phyloP scores from a whole-genome alignment of 2,329 filamentous ascomycete genomes.

The Penicillium sp. region DNA sequence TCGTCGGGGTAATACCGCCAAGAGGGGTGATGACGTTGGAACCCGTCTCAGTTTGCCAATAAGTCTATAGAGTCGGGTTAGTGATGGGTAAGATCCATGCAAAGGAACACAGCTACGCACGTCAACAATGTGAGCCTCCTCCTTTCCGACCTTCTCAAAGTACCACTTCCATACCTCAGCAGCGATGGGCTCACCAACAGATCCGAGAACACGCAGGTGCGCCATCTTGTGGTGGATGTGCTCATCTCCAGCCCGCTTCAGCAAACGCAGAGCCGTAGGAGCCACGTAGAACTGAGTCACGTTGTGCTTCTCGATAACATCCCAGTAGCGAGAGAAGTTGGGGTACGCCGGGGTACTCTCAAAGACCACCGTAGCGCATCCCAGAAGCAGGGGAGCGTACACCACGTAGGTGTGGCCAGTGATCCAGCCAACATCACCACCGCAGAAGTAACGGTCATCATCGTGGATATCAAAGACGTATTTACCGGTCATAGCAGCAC shows the following conservation, averaged over 20 bases:
- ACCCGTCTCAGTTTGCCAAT: constrained; percentile 99
- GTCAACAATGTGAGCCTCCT: constrained; percentile 91
- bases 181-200: constrained; percentile 96
- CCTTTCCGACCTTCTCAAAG: constrained; percentile 90
- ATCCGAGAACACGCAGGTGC: constrained; percentile 85
- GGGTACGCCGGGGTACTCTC: constrained; percentile 98
- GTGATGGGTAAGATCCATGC: background rate
- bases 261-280: constrained; percentile 85
- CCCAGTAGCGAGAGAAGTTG: constrained; percentile 98
- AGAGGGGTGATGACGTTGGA: constrained; percentile 95
- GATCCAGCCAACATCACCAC: constrained; percentile 98
- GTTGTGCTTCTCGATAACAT: constrained; percentile 92
- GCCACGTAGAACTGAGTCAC: constrained; percentile 99
- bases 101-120: constrained; percentile 62
- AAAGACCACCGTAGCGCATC: constrained; percentile 93
- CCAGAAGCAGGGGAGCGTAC: constrained; percentile 90
- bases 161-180: constrained; percentile 99
- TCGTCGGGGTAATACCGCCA: constrained; percentile 91
- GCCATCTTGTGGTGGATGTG: constrained; percentile 90
- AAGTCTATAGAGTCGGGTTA: constrained; percentile 66
- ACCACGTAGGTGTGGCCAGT: constrained; percentile 98
- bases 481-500: constrained; percentile 91
- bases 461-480: constrained; percentile 99
- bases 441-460: constrained; percentile 93
- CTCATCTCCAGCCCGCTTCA: constrained; percentile 94